Evolutionary conservation across 306 rosid species (phyloP).

Genomic region (Prosopis cineraria): DNA sequence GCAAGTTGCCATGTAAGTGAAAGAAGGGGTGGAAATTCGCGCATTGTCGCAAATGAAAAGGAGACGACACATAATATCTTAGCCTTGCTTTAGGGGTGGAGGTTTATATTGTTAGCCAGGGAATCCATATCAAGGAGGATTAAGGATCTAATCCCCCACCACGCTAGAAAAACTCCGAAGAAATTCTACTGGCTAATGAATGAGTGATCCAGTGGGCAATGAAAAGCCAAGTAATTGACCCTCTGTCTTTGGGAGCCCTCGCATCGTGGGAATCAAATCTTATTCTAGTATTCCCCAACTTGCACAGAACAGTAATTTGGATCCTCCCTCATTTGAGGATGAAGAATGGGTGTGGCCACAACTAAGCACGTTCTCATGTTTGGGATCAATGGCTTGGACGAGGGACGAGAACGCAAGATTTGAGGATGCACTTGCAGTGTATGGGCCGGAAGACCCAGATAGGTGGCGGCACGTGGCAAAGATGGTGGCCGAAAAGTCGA

Average conservation of each 20-base stretch:
- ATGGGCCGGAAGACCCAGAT: slow-evolving; percentile 76
- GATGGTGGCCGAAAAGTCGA: slow-evolving; percentile 82
- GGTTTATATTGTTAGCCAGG: slow-evolving; percentile 42
- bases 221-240: slow-evolving; percentile 2
- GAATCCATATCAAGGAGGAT: slow-evolving; percentile 49
- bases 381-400: slow-evolving; percentile 73
- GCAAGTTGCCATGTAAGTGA: slow-evolving; percentile 49
- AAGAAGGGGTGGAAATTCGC: slow-evolving; percentile 31
- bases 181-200: slow-evolving; percentile 36
- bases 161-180: slow-evolving; percentile 45
- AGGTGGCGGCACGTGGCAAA: slow-evolving; percentile 91
- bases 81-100: slow-evolving; percentile 26
- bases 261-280: slow-evolving; percentile 54
- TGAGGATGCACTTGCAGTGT: slow-evolving; percentile 87
- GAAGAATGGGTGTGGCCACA: slow-evolving; percentile 28
- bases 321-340: slow-evolving; percentile 52
- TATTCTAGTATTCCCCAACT: slow-evolving; percentile 50
- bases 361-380: not conserved
- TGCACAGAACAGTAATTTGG: slow-evolving; percentile 37
- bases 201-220: not conserved
- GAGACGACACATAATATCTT: slow-evolving; percentile 46
- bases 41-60: slow-evolving; percentile 19
- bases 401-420: slow-evolving; percentile 75
- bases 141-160: slow-evolving; percentile 68
- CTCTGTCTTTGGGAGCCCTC: too few species aligned